A percentile compares a stretch with the other conserved stretches of the same genome.
These are phyloP conservation scores for Paramecium bursaria DNA, from an alignment of 73 alveolate species.

Conservation along the genomic window DNA sequence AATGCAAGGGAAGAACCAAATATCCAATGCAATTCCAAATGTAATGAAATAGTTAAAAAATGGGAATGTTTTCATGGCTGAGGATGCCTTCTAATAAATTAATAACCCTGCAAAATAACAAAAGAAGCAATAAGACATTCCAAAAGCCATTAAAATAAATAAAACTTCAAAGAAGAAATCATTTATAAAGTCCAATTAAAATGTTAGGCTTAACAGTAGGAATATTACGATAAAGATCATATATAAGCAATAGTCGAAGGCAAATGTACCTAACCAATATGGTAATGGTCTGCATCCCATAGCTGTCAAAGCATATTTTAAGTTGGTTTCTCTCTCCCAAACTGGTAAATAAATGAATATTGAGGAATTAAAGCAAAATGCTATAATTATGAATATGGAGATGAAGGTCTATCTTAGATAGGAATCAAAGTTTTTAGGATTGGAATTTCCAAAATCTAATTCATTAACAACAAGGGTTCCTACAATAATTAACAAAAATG, in stretches of 20 bases:
- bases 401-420: conserved; percentile 52
- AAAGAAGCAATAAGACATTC: conserved; percentile 8
- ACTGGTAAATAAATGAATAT: conserved; percentile 55
- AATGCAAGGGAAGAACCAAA: conserved; percentile 32
- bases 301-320: conserved; percentile 63
- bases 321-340: conserved; percentile 62
- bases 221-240: conserved; percentile 1
- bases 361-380: conserved; percentile 62
- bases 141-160: conserved; percentile 33
- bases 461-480: conserved; percentile 49
- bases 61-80: conserved; percentile 60
- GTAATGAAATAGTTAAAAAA: conserved; percentile 27
- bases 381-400: conserved; percentile 40
- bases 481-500: conserved; percentile 31
- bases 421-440: not conserved
- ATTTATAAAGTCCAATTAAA: no score
- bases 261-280: conserved; percentile 68
- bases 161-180: not conserved
- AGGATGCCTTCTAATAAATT: conserved; percentile 12
- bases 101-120: not conserved
- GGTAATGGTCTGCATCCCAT: conserved; percentile 72
- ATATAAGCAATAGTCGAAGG: conserved; percentile 53
- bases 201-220: not conserved
- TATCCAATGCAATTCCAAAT: conserved; percentile 8
- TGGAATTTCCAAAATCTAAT: conserved; percentile 37